phyloP scores from a whole-genome alignment of 164 flowering plant genomes.

The Tetrastigma voinierianum region DNA sequence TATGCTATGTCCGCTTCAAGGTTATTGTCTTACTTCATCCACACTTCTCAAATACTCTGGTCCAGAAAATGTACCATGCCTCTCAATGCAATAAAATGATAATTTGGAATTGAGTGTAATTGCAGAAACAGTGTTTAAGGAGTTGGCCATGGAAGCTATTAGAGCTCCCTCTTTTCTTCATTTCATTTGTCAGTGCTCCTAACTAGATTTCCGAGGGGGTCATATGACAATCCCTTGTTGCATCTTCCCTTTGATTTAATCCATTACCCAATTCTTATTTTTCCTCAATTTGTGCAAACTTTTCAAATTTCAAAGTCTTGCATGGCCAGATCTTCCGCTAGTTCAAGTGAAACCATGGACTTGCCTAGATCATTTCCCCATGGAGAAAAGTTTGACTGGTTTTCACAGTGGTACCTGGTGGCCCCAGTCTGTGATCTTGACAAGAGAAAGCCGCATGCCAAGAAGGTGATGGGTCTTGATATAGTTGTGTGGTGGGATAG shows the following conservation, averaged over 20 bases:
- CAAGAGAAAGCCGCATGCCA: conserved; percentile 80
- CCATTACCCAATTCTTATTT: conserved; percentile 17
- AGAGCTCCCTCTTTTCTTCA: conserved; percentile 24
- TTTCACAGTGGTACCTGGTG: conserved; percentile 73
- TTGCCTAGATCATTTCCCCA: too few relatives aligned
- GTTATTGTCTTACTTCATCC: conserved; percentile 51
- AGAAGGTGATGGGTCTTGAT: conserved; percentile 78
- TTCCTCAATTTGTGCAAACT: conserved; percentile 9
- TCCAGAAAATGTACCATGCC: too few relatives aligned
- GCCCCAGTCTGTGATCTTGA: conserved; percentile 80
- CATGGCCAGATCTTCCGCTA: conserved; percentile 28
- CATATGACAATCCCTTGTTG: conserved; percentile 16
- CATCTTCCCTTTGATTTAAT: conserved; percentile 13
- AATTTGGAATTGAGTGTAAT: too few relatives aligned
- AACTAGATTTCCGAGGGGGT: conserved; percentile 9
- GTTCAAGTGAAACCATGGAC: conserved; percentile 31
- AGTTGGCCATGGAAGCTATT: conserved; percentile 42
- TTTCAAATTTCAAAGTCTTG: conserved; percentile 31
- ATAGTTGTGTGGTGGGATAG: conserved; percentile 96
- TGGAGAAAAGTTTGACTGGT: conserved; percentile 70
- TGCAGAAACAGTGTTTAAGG: too few relatives aligned
- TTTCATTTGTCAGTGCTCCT: conserved; percentile 14
- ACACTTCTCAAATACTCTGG: too few relatives aligned
- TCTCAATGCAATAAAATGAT: too few relatives aligned
- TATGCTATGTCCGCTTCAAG: conserved; percentile 48